phyloP scores from a whole-genome alignment of 164 flowering plant genomes.

The Umbellularia californica region DNA sequence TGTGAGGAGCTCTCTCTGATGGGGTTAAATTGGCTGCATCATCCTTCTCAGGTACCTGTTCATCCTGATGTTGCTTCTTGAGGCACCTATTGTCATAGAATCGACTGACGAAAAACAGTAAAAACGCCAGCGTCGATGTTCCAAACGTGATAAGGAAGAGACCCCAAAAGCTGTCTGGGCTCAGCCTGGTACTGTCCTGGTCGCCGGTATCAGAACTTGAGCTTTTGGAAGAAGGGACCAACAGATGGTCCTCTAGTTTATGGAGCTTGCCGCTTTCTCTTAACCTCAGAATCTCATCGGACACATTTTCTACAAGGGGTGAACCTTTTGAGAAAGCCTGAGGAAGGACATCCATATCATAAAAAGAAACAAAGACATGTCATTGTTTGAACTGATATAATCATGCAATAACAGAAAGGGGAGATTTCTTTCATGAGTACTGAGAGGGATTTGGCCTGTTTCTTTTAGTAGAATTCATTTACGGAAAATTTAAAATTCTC shows the following conservation, averaged over 20 bases:
- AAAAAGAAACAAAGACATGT: background rate
- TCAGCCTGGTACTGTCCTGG: background rate
- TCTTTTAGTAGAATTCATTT: too few relatives aligned
- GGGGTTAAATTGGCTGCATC: background rate
- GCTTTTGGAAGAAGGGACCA: background rate
- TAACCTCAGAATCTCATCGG: constrained; percentile 1
- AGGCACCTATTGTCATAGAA: background rate
- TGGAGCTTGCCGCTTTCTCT: background rate
- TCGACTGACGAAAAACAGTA: background rate
- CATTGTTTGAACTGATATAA: background rate
- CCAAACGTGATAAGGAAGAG: constrained; percentile 2
- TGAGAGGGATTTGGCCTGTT: too few relatives aligned
- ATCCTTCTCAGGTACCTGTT: too few relatives aligned
- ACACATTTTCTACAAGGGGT: background rate
- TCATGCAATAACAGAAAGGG: too few relatives aligned
- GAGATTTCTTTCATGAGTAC: too few relatives aligned
- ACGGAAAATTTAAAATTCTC: too few relatives aligned
- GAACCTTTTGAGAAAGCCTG: constrained; percentile 7
- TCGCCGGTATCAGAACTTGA: background rate
- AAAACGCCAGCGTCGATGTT: background rate
- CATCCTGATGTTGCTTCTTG: background rate
- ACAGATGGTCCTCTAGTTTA: background rate
- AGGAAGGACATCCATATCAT: background rate
- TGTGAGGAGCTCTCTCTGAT: background rate
- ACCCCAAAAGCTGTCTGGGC: background rate